Base-by-base conservation (phyloP, 805 yeast species). In the Candida odintsovae region DNA sequence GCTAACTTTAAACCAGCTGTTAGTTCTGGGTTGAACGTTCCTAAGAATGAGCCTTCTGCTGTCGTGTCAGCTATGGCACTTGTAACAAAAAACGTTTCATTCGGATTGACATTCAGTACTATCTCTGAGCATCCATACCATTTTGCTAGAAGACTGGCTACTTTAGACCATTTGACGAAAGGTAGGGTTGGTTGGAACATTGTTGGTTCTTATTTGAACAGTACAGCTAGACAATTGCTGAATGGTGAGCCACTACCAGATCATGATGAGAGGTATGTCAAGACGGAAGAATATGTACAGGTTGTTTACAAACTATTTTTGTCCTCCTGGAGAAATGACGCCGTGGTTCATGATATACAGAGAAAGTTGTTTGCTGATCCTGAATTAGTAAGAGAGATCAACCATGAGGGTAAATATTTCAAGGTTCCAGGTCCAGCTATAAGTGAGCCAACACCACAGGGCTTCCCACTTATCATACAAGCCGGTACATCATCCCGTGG, bases 181-280 rank as follows among this genome's bases (percentile, higher is more conserved):
- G 74, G 75, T 9, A 59, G 74, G 49, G 49, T 70, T 46, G 74
- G 74, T 21, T 70, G 74, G 74, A 70, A 70, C 49, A 63, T 70
- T 12, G 74, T 70, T 18, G 59, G 70, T 19, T 64, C 70, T 9
- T 68, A 68, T 41, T 54, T 69, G 41, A 69, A 67, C 39, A 60
- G 67, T 51, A 72, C 72, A 8, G 65, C 72, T 6, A 54, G 66
- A 48, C 66, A 68, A 48, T 50, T 66, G 18, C 52, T 66, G 21
- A 67, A 68, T 40, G 64, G 63, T 4, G 65, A 61, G 29, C 51
- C 56, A 7, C 61, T 67, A 31, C 66, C 70, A n/a, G 63, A 62
- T 7, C 74, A 67, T 46, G 73, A 67, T 38, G 67, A 67, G 45
- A 57, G 75, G 46, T 70, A 70, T 47, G 55, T 45, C 4, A 54